Percentiles rank a stretch among this genome's conserved stretches.
These are phyloP conservation scores for Lantana camara DNA, from an alignment of 257 asterid species.

Conservation along the genomic window DNA sequence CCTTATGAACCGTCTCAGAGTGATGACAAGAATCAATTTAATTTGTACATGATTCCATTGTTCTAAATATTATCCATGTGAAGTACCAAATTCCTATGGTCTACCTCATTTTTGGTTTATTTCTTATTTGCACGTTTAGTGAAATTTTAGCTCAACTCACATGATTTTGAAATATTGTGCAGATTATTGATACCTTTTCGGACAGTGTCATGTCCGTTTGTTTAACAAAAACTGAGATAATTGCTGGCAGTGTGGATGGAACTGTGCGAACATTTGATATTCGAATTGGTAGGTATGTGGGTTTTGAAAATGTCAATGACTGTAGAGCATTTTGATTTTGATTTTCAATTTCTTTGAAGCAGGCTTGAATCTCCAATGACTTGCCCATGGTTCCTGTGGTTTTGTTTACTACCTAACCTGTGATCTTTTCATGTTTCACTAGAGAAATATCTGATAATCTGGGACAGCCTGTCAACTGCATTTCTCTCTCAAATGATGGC, in stretches of 20 bases:
- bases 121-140: not conserved
- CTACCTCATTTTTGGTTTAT: not conserved
- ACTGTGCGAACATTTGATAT: constrained; percentile 95
- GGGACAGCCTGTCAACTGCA: constrained; percentile 94
- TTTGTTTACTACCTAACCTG: constrained; percentile 20
- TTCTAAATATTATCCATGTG: not conserved
- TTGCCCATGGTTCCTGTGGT: constrained; percentile 17
- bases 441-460: constrained; percentile 86
- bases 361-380: not conserved
- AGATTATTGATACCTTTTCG: constrained; percentile 75
- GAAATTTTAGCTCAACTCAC: not conserved
- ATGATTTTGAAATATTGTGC: constrained; percentile 32
- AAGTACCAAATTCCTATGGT: no score
- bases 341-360: not conserved
- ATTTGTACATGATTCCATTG: constrained; percentile 1
- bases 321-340: constrained; percentile 6
- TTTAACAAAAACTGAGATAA: constrained; percentile 82
- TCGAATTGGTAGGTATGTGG: constrained; percentile 90
- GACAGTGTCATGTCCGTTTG: constrained; percentile 96
- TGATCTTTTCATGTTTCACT: constrained; percentile 31
- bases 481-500: constrained; percentile 90
- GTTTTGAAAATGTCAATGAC: constrained; percentile 25
- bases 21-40: not conserved
- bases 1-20: not conserved
- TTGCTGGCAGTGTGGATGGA: constrained; percentile 99